Evolutionary conservation across 2,329 filamentous ascomycete genomes (phyloP), one percentile per base, ranked within the genome.

Genomic region (Alternaria arbusti): DNA sequence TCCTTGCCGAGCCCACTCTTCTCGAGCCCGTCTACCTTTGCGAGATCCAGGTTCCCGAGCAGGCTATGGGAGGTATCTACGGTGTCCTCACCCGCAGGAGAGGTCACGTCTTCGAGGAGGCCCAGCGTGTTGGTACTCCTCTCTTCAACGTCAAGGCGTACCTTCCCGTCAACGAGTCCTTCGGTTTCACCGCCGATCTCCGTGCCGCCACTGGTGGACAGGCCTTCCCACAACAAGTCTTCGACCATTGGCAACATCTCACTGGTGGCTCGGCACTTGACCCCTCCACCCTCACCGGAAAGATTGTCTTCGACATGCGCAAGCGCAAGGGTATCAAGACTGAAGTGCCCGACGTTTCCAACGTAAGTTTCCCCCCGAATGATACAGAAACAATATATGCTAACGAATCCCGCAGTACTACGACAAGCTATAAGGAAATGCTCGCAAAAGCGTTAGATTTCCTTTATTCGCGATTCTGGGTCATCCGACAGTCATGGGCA

Each of bases 301-400:
- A 88, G 82, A 87, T 97, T 78, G 93, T 98, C 77, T 86, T 87
- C 82, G 89, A 91, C 64, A 97, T 96, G 91, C 94, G 96, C 82
- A 97, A 97, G 91, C 93, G 95, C 86, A 99, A 99, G 93, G 96
- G 95, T 93, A 87, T 99, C 88, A 99, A 99, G 93, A 86, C 91
- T 81, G 89, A 93, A 79, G 92, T 97, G 82, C 95, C 96, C 78
- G 92, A 91, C 82, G 90, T 94, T 86, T 93, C 93, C 82, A 97
- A 97, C 89, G 93, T 96, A 89, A 93, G 93, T 92, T 45, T 9
- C 23, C 8, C 1, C 49, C 8, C 17, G 15, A 11, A 22, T 20
- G 2, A 7, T 43, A n/a, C n/a, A 46, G 6, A 6, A 3, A 26
- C 32, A 3, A 43, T 26, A 40, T 28, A 54, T 86, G 80, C 87